Conservation (phyloP, 371 early-diverging fungal genomes). For the Lichtheimia ornata region DNA sequence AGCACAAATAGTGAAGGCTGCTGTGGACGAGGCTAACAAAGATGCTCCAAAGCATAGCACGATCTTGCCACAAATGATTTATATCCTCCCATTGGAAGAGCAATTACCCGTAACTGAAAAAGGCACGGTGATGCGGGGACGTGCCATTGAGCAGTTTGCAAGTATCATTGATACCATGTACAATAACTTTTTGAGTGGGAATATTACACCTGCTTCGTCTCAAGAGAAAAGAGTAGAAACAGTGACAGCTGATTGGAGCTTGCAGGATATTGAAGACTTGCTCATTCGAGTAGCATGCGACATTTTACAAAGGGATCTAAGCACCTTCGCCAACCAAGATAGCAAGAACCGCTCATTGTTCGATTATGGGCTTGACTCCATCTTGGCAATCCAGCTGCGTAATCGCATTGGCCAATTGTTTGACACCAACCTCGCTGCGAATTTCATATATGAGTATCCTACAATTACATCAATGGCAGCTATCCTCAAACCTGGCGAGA, state of each 20-base stretch:
- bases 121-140: conserved; percentile 27
- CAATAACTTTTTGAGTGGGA: conserved; percentile 18
- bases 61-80: conserved; percentile 38
- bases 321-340: no score
- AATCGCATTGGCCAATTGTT: conserved; percentile 18
- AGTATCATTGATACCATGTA: conserved; percentile 33
- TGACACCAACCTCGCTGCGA: conserved; percentile 24
- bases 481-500: not conserved
- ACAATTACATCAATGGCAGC: conserved; percentile 18
- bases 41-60: conserved; percentile 32
- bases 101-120: conserved; percentile 31
- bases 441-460: conserved; percentile 36
- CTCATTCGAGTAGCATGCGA: conserved; percentile 1
- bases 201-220: not conserved
- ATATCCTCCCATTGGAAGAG: conserved; percentile 30
- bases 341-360: conserved; percentile 10
- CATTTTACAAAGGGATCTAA: not conserved
- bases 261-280: not conserved
- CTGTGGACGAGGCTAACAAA: conserved; percentile 33
- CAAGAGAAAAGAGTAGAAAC: conserved; percentile 9
- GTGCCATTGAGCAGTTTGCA: conserved; percentile 15
- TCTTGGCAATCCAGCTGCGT: conserved; percentile 15
- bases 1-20: conserved; percentile 17
- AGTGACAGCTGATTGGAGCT: conserved; percentile 1
- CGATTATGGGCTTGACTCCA: conserved; percentile 17